These are phyloP conservation scores for Cynara cardunculus DNA, from an alignment of 129 eudicot genomes.

Conservation along the genomic window DNA sequence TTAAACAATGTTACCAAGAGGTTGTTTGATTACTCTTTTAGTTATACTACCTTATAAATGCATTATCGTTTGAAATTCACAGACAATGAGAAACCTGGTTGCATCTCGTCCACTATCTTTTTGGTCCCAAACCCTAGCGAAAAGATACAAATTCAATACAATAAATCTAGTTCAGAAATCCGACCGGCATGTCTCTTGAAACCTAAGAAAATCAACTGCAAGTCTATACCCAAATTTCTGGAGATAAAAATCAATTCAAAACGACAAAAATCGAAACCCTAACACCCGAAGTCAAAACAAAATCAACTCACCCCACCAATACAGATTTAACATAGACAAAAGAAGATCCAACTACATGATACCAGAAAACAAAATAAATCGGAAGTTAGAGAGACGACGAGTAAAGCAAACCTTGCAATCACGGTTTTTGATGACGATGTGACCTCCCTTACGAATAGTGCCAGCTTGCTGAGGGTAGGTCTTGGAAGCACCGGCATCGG, in stretches of 20 bases:
- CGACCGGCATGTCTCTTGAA: not conserved
- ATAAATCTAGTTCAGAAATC: conserved; percentile 13
- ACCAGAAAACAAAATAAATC: not conserved
- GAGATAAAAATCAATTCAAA: not conserved
- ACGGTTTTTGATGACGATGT: conserved; percentile 53
- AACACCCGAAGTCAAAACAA: not conserved
- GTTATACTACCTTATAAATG: no score
- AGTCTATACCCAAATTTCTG: not conserved
- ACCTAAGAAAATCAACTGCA: not conserved
- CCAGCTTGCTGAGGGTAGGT: conserved; percentile 67
- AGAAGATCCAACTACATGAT: not conserved
- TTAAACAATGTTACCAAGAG: no score
- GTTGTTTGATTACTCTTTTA: no score
- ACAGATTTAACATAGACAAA: not conserved
- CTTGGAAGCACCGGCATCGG: conserved; percentile 63
- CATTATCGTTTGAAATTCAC: no score
- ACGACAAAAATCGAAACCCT: not conserved
- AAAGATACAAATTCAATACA: not conserved
- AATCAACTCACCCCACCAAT: not conserved
- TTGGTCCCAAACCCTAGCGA: not conserved
- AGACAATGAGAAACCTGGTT: no score
- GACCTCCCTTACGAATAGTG: conserved; percentile 50
- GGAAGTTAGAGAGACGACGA: not conserved
- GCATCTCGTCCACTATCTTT: no score
- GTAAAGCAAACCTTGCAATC: conserved; percentile 49